Percentiles rank a stretch among this genome's conserved stretches.
These are phyloP conservation scores for Rhizophora mangle DNA, from an alignment of 345 rosid genomes.

Conservation along the genomic window DNA sequence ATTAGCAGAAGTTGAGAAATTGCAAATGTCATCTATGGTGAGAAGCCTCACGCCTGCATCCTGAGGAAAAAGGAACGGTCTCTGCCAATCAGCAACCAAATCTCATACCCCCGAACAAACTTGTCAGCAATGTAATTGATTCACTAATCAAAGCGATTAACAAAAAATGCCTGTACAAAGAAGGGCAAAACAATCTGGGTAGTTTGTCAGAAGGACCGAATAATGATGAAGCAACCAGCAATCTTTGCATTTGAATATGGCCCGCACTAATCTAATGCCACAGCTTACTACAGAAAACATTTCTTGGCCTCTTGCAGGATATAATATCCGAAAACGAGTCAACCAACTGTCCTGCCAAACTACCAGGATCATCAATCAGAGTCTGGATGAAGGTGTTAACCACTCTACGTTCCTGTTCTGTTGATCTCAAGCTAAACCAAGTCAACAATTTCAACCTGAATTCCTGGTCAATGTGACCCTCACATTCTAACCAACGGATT, in stretches of 20 bases:
- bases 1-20: conserved; percentile 13
- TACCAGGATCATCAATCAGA: conserved; percentile 72
- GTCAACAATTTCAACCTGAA: conserved; percentile 87
- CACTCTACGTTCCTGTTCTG: conserved; percentile 78
- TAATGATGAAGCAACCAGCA: conserved; percentile 28
- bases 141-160: conserved; percentile 24
- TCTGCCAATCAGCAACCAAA: conserved; percentile 29
- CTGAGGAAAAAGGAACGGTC: conserved; percentile 14
- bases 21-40: conserved; percentile 4
- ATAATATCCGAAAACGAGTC: conserved; percentile 73
- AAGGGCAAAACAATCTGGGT: conserved; percentile 34
- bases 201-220: conserved; percentile 25
- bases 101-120: conserved; percentile 28
- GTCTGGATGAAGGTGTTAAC: conserved; percentile 87
- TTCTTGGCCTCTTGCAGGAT: conserved; percentile 68
- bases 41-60: conserved; percentile 11
- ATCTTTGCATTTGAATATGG: conserved; percentile 20
- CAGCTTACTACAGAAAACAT: conserved; percentile 58
- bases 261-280: conserved; percentile 43
- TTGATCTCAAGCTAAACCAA: conserved; percentile 91
- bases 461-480: conserved; percentile 64
- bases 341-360: conserved; percentile 89
- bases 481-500: conserved; percentile 78
- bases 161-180: conserved; percentile 40
- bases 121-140: conserved; percentile 26